Base-by-base conservation (phyloP, 2,329 filamentous ascomycete species). In the Hymenotorrendiella dingleyae region DNA sequence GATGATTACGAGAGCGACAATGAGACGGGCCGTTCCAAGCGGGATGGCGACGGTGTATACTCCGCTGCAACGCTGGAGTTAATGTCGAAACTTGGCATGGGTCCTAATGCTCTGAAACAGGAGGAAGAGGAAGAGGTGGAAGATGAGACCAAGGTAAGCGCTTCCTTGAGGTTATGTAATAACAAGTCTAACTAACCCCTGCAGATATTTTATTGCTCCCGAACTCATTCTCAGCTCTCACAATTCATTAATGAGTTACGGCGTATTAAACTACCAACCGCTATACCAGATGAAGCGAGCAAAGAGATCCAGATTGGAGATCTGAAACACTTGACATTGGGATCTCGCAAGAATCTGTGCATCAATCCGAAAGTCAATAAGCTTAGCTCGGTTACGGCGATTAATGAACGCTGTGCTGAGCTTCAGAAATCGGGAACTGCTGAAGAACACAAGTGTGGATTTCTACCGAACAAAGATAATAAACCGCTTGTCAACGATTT, bases 401-500 rank as follows among this genome's bases (percentile, higher is more conserved):
- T 98, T 66, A 98, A 97, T 58, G 93, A 98, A 61, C 77, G 83
- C 10, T 98, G 93, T 57, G 71, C 91, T 6, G 93, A 98, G 57
- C 69, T 98, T 19, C 93, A 98, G 60, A 84, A 94, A 61, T 69
- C 85, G 0, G 74, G 76, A 43, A 60, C 55, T 19, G 67, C 78
- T 1, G 70, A 76, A 42, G 74, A 82, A 10, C 80, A 81, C 52
- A 82, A 76, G 58, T 98, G 93, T 59, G 67, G 76, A 0, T 94
- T 81, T 58, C 69, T 94, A 11, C 88, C 88, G 0, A 83, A 73
- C n/a, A 82, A 87, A 43, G 85, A 93, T 2, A 83, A 85, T 16
- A 70, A 88, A 39, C 67, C 73, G 4, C 68, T 85, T 20, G 78
- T 87, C 0, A 78, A 89, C 42, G 78, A 86, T 37, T 97, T 98